Base-by-base conservation (phyloP, 148 eudicot genomes). In the Amaranthus hypochondriacus region DNA sequence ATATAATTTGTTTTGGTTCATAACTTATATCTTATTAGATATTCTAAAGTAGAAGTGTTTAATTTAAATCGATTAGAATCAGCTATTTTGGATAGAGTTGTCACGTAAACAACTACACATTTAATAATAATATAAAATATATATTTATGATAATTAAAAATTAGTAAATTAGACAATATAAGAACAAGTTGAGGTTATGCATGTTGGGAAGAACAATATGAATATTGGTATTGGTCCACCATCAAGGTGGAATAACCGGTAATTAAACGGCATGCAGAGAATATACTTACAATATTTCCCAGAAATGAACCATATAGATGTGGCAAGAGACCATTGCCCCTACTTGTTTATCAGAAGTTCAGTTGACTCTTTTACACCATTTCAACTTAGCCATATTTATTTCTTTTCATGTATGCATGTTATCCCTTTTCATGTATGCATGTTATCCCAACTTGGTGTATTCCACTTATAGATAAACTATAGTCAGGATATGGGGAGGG, bases 311-410 rank as follows among this genome's bases (percentile, higher is more conserved):
- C 67, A 73, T 62, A 50, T 58, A 55, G 60, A 39, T 18, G 7
- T 57, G 62, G 42, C 56, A 75, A 75, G 60, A 68, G 72, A 68
- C 55, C 73, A 66, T 44, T 58, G 58, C 3, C 73, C 67, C 58
- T 3, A 28, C 4, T 50, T 3, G 1, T 21, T 28, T 59, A 60
- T 70, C 67, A 75, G 50, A 68, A 60, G 78, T 68, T 51, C 18
- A 50, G 66, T 75, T 68, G 78, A 59, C 72, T 75, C 11, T 68
- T 69, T 71, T 43, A 55, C 43, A 70, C 54, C 72, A 69, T 54
- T 39, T 52, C 39, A 28, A 28, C 39, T 28, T 28, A 28, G 39
- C 39, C 39, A 28, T 28, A 28, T 28, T 28, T 28, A 28, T 28
- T 28, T 28, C 39, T 28, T 28, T 28, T 28, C 39, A 28, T 28